Evolutionary conservation across 768 basidiomycete genomes (phyloP).

Genomic region (Ramaria rubella): DNA sequence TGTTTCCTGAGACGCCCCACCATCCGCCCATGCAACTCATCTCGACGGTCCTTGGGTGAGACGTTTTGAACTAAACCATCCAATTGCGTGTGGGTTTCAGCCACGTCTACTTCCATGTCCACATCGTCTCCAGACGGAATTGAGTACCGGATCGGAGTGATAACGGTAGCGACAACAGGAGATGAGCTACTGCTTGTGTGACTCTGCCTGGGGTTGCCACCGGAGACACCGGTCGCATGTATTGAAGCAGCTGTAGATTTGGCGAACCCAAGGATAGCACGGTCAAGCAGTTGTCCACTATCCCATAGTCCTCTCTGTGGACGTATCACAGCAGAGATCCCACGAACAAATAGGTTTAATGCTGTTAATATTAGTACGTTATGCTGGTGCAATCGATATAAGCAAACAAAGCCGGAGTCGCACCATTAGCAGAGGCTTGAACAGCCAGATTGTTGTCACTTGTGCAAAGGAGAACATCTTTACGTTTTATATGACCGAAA

Average conservation of each 20-base stretch:
- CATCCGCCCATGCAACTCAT: constrained; percentile 10
- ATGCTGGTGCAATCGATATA: background rate
- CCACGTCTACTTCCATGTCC: constrained; percentile 6
- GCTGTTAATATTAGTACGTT: background rate
- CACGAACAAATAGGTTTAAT: background rate
- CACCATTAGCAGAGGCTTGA: constrained; percentile 42
- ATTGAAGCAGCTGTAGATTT: constrained; percentile 7
- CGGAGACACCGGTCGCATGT: background rate
- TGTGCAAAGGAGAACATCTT: constrained; percentile 57
- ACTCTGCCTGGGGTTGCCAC: background rate
- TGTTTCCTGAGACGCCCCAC: background rate
- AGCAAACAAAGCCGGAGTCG: constrained; percentile 13
- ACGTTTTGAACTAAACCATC: background rate
- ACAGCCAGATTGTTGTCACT: constrained; percentile 63
- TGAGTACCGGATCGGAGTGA: background rate
- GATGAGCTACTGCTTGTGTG: background rate
- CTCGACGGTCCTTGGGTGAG: constrained; percentile 8
- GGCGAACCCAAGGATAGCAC: background rate
- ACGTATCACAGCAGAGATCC: constrained; percentile 4
- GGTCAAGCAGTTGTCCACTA: background rate
- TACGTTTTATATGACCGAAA: constrained; percentile 36
- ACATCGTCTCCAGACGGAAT: background rate
- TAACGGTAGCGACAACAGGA: background rate
- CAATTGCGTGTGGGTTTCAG: background rate
- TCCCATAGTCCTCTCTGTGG: background rate